Conservation (phyloP, 441 rosid species). For the Gossypium lobatum region DNA sequence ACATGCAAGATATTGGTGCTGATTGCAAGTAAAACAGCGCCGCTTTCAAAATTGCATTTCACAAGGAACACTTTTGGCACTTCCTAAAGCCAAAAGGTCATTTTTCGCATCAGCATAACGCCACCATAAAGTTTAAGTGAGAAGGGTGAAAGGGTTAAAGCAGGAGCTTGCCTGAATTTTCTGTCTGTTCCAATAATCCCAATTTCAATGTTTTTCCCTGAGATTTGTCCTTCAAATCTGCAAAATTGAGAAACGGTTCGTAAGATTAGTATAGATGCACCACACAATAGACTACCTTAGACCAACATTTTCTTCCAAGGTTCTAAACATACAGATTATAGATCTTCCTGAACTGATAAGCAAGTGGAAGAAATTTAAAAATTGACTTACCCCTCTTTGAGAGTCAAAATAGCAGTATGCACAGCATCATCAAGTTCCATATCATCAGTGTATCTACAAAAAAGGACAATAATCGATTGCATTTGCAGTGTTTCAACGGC, state of each 20-base stretch:
- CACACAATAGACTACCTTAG: not conserved
- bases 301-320: not conserved
- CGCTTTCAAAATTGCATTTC: not conserved
- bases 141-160: not conserved
- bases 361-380: not conserved
- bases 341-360: not conserved
- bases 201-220: conserved; percentile 91
- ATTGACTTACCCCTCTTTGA: conserved; percentile 82
- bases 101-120: not conserved
- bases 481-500: conserved; percentile 1
- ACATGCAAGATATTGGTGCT: not conserved
- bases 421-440: conserved; percentile 99
- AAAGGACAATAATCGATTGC: not conserved
- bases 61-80: not conserved
- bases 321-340: not conserved
- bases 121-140: not conserved
- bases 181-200: conserved; percentile 86
- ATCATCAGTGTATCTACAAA: conserved; percentile 78
- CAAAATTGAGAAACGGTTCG: conserved; percentile 7
- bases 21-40: not conserved
- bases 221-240: conserved; percentile 97
- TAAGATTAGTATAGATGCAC: not conserved
- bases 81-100: conserved; percentile 1
- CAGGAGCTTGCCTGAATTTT: conserved; percentile 62
- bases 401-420: conserved; percentile 90